phyloP scores from a whole-genome alignment of 306 rosid genomes.

The Pueraria montana region DNA sequence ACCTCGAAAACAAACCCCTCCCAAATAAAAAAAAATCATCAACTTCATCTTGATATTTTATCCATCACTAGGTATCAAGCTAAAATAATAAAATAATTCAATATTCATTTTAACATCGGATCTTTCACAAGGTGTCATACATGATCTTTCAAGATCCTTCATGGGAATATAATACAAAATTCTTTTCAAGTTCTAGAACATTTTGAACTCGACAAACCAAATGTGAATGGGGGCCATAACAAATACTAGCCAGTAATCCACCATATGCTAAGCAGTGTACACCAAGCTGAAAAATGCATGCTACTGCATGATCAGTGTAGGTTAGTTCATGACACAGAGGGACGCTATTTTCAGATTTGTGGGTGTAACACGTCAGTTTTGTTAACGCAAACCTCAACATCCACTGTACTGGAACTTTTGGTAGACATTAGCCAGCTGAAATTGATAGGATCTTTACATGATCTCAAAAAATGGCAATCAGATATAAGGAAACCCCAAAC shows the following conservation, averaged over 20 bases:
- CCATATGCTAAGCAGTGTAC: slow-evolving; percentile 75
- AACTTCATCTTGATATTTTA: not conserved
- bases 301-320: slow-evolving; percentile 39
- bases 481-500: slow-evolving; percentile 63
- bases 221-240: slow-evolving; percentile 65
- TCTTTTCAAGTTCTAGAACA: slow-evolving; percentile 47
- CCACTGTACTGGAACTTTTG: slow-evolving; percentile 4
- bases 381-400: slow-evolving; percentile 17
- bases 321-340: slow-evolving; percentile 31
- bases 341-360: slow-evolving; percentile 32
- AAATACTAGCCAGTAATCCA: slow-evolving; percentile 64
- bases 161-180: slow-evolving; percentile 9
- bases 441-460: slow-evolving; percentile 60
- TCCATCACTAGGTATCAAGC: not conserved
- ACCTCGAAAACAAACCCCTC: not conserved
- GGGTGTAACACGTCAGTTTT: slow-evolving; percentile 24
- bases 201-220: slow-evolving; percentile 51
- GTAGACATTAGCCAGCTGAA: slow-evolving; percentile 53
- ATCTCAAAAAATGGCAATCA: slow-evolving; percentile 58
- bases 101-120: not conserved
- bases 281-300: slow-evolving; percentile 58
- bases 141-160: slow-evolving; percentile 17
- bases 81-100: not conserved
- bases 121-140: not conserved
- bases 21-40: not conserved